phyloP scores from a whole-genome alignment of 2,329 filamentous ascomycete genomes.

The Penicillium sp. region DNA sequence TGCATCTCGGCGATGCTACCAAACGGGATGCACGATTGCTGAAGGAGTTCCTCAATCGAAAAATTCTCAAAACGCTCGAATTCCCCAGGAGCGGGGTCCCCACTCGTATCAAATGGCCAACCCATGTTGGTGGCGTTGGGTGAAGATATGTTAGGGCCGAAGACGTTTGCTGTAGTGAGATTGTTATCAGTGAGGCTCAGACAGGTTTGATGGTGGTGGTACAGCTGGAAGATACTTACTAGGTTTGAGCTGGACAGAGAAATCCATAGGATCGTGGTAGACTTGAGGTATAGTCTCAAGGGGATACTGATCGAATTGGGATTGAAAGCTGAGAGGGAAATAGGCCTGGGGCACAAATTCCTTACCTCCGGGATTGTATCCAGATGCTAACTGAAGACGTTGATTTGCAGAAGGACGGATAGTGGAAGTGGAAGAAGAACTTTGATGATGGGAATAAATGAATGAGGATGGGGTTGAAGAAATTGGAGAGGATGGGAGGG shows the following conservation, averaged over 20 bases:
- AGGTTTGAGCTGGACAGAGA: neutral
- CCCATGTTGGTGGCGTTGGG: neutral
- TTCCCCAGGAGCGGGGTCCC: neutral
- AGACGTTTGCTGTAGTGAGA: neutral
- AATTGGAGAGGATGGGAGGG: neutral
- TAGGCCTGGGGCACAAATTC: no score
- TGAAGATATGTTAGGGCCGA: rapidly evolving
- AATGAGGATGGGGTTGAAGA: neutral
- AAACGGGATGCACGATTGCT: neutral
- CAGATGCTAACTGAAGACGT: neutral
- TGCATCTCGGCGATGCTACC: neutral
- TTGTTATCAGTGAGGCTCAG: neutral
- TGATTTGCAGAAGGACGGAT: neutral
- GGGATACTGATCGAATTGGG: neutral
- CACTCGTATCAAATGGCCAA: neutral
- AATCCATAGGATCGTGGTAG: neutral
- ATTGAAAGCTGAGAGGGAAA: no score
- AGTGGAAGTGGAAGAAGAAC: neutral
- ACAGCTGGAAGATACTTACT: neutral
- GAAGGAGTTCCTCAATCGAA: neutral
- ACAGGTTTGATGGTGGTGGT: no score
- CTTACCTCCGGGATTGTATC: no score
- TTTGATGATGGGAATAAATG: neutral
- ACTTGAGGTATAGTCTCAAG: neutral
- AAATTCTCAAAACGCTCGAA: neutral